phyloP scores from a whole-genome alignment of 2,329 filamentous ascomycete species.

The Pestalotiopsis sp. region DNA sequence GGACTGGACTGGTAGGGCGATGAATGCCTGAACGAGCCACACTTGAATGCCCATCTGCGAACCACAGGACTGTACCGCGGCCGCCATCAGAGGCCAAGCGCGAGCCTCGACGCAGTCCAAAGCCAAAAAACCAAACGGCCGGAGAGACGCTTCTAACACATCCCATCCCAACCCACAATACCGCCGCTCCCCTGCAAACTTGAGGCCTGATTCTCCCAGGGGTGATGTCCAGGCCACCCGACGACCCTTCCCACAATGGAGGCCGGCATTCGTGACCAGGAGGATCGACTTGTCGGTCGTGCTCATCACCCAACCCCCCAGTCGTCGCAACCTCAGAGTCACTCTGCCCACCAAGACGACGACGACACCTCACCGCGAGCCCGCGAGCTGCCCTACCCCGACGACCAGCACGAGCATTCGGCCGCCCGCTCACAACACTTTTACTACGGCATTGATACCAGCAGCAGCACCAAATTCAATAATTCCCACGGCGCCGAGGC shows the following conservation, averaged over 20 bases:
- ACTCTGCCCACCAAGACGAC: slow-evolving; percentile 17
- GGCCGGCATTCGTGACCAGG: slow-evolving; percentile 46
- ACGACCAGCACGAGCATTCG: slow-evolving; percentile 1
- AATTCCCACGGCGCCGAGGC: slow-evolving; percentile 13
- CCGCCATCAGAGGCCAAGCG: slow-evolving; percentile 1
- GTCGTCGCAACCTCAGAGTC: slow-evolving; percentile 26
- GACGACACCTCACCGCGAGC: slow-evolving; percentile 15
- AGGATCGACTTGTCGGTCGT: slow-evolving; percentile 37
- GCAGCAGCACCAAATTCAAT: slow-evolving; percentile 25
- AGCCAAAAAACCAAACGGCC: slow-evolving; percentile 7
- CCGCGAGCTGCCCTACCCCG: slow-evolving; percentile 22
- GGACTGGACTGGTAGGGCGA: slow-evolving; percentile 1
- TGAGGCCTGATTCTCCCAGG: slow-evolving; percentile 27
- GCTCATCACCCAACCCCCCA: slow-evolving; percentile 35
- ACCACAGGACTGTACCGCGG: background rate
- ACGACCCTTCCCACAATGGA: slow-evolving; percentile 44
- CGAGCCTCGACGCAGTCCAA: slow-evolving; percentile 9
- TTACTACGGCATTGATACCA: slow-evolving; percentile 3
- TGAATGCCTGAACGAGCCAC: slow-evolving; percentile 9
- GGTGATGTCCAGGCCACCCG: slow-evolving; percentile 37
- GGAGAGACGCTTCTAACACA: background rate
- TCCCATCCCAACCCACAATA: background rate
- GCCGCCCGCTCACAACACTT: background rate
- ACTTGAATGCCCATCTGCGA: background rate
- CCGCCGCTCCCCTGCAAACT: background rate